A percentile compares a stretch with the other conserved stretches of the same genome.
Conservation (phyloP, 441 rosid genomes). For the Euphorbia schlechtendalii region DNA sequence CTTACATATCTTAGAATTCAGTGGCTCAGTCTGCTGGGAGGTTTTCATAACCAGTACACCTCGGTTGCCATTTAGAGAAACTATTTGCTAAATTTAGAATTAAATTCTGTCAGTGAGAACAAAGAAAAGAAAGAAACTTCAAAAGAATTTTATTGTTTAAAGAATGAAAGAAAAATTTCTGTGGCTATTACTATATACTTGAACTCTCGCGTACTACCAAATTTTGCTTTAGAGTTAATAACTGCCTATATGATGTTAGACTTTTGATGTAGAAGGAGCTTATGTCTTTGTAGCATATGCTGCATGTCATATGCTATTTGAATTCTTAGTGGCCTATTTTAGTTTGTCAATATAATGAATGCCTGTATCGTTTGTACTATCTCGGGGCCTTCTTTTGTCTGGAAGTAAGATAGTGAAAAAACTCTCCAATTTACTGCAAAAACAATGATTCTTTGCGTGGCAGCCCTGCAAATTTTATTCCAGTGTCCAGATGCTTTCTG, state of each 20-base stretch:
- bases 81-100: background rate
- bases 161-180: background rate
- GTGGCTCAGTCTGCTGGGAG: background rate
- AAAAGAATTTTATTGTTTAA: background rate
- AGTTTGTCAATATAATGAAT: background rate
- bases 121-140: background rate
- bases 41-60: background rate
- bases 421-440: background rate
- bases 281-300: background rate
- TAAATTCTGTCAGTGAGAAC: background rate
- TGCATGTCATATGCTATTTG: background rate
- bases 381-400: background rate
- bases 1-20: conserved; percentile 2
- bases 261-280: background rate
- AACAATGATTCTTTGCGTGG: background rate
- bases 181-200: background rate
- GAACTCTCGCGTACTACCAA: background rate
- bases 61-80: background rate
- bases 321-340: background rate
- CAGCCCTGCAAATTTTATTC: background rate
- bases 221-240: background rate
- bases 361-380: background rate
- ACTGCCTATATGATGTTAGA: background rate
- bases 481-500: background rate
- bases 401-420: background rate